Percentiles rank a stretch among this genome's conserved stretches.
phyloP scores from a whole-genome alignment of 2,329 filamentous ascomycete species.

The Ilyonectria sp. region DNA sequence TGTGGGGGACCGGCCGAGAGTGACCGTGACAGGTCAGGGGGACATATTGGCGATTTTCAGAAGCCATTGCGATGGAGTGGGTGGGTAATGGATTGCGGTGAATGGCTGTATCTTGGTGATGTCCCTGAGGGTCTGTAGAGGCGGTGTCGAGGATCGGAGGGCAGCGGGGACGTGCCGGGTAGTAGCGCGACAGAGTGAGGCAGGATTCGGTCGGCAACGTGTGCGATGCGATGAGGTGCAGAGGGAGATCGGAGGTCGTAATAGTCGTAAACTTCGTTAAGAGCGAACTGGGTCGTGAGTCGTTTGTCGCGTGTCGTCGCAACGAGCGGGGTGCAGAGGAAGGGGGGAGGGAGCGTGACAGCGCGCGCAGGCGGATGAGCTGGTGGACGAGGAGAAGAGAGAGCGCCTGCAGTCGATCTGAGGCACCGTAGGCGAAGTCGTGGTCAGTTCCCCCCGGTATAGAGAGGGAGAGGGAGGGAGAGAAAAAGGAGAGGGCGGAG shows the following conservation, averaged over 20 bases:
- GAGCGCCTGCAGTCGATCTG: neutral
- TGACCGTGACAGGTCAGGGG: slow-evolving; percentile 96
- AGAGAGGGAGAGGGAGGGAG: slow-evolving; percentile 36
- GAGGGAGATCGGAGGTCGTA: slow-evolving; percentile 44
- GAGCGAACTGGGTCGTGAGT: slow-evolving; percentile 32
- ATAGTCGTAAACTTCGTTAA: slow-evolving; percentile 49
- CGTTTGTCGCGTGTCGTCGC: slow-evolving; percentile 39
- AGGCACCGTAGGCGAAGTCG: slow-evolving; percentile 3
- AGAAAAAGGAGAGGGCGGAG: slow-evolving; percentile 11
- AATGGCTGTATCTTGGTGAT: slow-evolving; percentile 6
- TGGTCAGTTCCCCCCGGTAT: slow-evolving; percentile 18
- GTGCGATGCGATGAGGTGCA: slow-evolving; percentile 9
- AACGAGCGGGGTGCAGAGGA: slow-evolving; percentile 36
- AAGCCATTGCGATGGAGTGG: slow-evolving; percentile 50
- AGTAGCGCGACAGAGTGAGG: slow-evolving; percentile 18
- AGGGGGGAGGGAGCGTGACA: slow-evolving; percentile 27
- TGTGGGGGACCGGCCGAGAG: slow-evolving; percentile 91
- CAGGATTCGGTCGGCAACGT: slow-evolving; percentile 17
- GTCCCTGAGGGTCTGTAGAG: slow-evolving; percentile 4
- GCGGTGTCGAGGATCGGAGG: slow-evolving; percentile 25
- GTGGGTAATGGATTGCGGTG: slow-evolving; percentile 18
- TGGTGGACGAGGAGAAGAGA: slow-evolving; percentile 9
- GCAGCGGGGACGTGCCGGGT: slow-evolving; percentile 5
- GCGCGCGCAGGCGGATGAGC: neutral
- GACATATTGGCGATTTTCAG: slow-evolving; percentile 74